Conservation (phyloP, 306 rosid species). For the Crotalaria pallida region DNA sequence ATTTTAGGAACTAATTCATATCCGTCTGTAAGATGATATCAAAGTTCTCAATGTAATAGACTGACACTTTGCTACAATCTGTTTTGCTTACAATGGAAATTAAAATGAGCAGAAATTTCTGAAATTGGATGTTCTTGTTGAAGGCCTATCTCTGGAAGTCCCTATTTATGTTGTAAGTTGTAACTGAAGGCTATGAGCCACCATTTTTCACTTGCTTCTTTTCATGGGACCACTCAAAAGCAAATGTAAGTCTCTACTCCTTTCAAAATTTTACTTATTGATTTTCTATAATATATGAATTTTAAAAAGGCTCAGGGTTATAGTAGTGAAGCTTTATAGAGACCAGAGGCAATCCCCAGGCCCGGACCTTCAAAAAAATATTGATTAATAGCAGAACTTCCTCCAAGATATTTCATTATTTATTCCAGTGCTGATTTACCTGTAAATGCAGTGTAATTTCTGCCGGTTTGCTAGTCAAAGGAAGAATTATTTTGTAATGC, state of each 20-base stretch:
- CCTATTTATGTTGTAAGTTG: slow-evolving; percentile 70
- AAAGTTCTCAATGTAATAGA: background rate
- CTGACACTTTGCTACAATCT: background rate
- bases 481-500: background rate
- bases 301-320: background rate
- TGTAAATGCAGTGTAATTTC: background rate
- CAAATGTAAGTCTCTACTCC: slow-evolving; percentile 55
- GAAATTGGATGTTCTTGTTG: slow-evolving; percentile 59
- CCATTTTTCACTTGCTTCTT: slow-evolving; percentile 80
- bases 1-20: background rate
- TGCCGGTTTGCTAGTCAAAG: background rate
- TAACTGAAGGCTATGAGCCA: slow-evolving; percentile 83
- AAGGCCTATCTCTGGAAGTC: slow-evolving; percentile 57
- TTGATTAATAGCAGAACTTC: background rate
- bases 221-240: slow-evolving; percentile 75
- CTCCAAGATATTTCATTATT: background rate
- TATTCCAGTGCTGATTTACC: background rate
- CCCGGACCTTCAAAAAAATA: background rate
- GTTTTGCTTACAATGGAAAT: slow-evolving; percentile 8
- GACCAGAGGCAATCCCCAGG: background rate
- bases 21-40: background rate
- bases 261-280: background rate
- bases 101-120: slow-evolving; percentile 68
- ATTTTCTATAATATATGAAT: background rate
- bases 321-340: background rate